Percentiles rank a stretch among this genome's conserved stretches.
These are phyloP conservation scores for Ophiosphaerella herpotricha DNA, from an alignment of 2,329 filamentous ascomycete genomes.

Conservation along the genomic window DNA sequence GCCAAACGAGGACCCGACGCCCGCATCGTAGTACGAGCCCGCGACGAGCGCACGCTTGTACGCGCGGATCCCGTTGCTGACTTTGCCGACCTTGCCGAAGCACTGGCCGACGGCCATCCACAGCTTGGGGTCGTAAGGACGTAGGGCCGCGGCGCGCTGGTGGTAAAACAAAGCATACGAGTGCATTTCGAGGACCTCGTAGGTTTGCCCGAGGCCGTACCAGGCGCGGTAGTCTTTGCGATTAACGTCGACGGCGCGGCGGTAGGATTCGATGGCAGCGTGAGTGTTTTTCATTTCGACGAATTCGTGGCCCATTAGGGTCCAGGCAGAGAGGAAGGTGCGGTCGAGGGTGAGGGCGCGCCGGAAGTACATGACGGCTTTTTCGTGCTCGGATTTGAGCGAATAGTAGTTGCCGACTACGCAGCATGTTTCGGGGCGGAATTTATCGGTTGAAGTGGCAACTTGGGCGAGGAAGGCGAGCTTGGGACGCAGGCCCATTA, in stretches of 20 bases:
- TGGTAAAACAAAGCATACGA: slow-evolving; percentile 98
- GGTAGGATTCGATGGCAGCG: slow-evolving; percentile 94
- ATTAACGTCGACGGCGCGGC: slow-evolving; percentile 93
- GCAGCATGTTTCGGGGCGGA: slow-evolving; percentile 94
- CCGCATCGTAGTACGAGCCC: slow-evolving; percentile 80
- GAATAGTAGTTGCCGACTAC: slow-evolving; percentile 98
- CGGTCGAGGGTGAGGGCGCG: slow-evolving; percentile 88
- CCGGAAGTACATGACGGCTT: slow-evolving; percentile 96
- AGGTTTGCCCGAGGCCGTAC: slow-evolving; percentile 96
- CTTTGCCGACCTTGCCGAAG: slow-evolving; percentile 83
- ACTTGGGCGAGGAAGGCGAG: slow-evolving; percentile 90
- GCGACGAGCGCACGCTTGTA: slow-evolving; percentile 90
- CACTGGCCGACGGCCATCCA: slow-evolving; percentile 96
- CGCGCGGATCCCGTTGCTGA: slow-evolving; percentile 90
- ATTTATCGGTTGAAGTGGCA: slow-evolving; percentile 90
- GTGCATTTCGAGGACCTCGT: slow-evolving; percentile 97
- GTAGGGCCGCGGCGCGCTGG: slow-evolving; percentile 87
- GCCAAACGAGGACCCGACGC: slow-evolving; percentile 55
- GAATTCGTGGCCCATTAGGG: slow-evolving; percentile 97
- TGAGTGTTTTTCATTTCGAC: slow-evolving; percentile 99
- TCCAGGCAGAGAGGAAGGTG: slow-evolving; percentile 93
- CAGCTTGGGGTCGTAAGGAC: slow-evolving; percentile 98
- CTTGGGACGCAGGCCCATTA: slow-evolving; percentile 84
- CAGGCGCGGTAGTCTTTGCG: slow-evolving; percentile 95
- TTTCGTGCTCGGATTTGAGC: slow-evolving; percentile 91